Percentiles rank a stretch among this genome's conserved stretches.
These are phyloP conservation scores for Talaromyces marneffei DNA, from an alignment of 2,329 filamentous ascomycete species.

Conservation along the genomic window DNA sequence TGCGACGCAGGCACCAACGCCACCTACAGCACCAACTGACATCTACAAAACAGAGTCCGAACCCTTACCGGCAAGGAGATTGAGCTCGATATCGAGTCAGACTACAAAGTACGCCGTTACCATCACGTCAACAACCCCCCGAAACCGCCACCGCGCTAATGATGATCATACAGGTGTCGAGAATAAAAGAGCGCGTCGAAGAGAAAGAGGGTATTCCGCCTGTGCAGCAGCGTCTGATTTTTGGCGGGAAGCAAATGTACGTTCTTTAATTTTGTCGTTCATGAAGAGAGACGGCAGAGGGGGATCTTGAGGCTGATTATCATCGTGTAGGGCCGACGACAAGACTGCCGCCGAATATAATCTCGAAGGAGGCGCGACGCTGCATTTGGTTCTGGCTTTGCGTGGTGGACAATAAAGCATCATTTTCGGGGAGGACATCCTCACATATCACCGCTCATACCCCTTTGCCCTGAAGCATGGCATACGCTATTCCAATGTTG, in stretches of 20 bases:
- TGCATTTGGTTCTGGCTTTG: constrained; percentile 92
- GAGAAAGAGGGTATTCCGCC: constrained; percentile 98
- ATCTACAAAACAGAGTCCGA: constrained; percentile 64
- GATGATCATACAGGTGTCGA: constrained; percentile 59
- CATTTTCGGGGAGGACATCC: too few relatives aligned
- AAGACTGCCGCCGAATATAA: constrained; percentile 87
- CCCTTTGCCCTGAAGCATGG: neutral
- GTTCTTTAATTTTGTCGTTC: constrained; percentile 20
- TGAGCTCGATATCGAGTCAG: constrained; percentile 90
- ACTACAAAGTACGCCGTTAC: constrained; percentile 68
- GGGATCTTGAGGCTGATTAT: neutral
- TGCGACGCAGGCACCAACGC: neutral
- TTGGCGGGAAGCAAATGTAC: constrained; percentile 96
- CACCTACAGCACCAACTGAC: constrained; percentile 6
- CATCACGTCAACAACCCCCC: too few relatives aligned
- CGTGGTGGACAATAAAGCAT: constrained; percentile 57
- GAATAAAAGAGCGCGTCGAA: constrained; percentile 98
- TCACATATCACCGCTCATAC: neutral
- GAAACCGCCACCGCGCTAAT: neutral
- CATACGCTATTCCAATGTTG: neutral
- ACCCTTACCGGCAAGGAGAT: constrained; percentile 98
- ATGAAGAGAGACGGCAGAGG: neutral
- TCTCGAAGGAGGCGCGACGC: constrained; percentile 83
- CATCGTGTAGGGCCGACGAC: constrained; percentile 70
- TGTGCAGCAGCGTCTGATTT: constrained; percentile 93